Base-by-base conservation (phyloP, 2,329 filamentous ascomycete species). In the Calonectria crousiana region DNA sequence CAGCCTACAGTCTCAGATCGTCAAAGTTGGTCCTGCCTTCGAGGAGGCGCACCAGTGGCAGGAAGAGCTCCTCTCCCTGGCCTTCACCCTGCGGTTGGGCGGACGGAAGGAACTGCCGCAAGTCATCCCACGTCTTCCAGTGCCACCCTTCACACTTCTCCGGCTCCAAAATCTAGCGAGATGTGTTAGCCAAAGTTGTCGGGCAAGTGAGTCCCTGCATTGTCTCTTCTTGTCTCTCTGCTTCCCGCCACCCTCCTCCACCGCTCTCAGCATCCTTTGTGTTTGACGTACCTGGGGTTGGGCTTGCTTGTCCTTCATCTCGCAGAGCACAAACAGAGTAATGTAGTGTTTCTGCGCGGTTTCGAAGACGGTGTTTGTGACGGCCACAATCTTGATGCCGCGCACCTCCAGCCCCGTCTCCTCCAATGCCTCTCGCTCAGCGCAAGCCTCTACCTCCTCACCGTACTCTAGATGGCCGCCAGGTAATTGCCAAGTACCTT, bases 391-490 rank as follows among this genome's bases (percentile, higher is more conserved):
- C 58, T 86, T 87, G 44, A 90, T 64, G 9, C 89, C 86, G 1
- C 82, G 85, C 1, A 95, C 86, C 0, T 83, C 78, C 0, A 95
- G 86, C 0, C 90, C 93, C 0, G 94, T 95, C 80, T 96, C 94
- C 81, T 96, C 94, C 0, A 90, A 81, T 0, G 90, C 87, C 83
- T 96, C 94, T 5, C 94, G 89, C 60, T 85, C 88, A 0, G 93
- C 93, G 73, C 94, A 95, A 0, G 84, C 82, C 26, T 91, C 86
- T 38, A 91, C 88, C 2, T 87, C 87, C 81, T 96, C 94, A 75
- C 90, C 89, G 71, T 90, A 89, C 74, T 96, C 94, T 20, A 96
- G 89, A 79, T 96, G 94, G 0, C 94, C 95, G 28, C 94, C 94
- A 0, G 94, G 94, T 18, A 95, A 89, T 65, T 92, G 92, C 84